Conservation (phyloP, 768 basidiomycete species). For the Steccherinum ochraceum region DNA sequence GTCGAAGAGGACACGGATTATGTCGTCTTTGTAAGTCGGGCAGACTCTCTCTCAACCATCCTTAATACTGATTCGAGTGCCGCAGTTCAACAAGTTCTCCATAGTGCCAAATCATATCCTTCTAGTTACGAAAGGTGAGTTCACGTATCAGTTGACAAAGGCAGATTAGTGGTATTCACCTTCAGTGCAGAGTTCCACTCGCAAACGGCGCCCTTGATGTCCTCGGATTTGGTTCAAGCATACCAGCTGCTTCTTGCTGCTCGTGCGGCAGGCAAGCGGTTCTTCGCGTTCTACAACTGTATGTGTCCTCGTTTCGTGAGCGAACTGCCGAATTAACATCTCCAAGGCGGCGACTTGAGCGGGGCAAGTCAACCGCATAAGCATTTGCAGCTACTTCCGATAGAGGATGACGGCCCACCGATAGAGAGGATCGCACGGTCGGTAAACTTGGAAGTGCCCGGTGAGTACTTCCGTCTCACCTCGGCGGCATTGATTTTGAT, state of each 20-base stretch:
- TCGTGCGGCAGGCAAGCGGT: conserved; percentile 45
- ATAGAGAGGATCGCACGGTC: conserved; percentile 64
- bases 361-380: conserved; percentile 91
- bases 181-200: conserved; percentile 54
- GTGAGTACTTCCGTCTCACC: too few species aligned
- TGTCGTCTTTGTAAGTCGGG: conserved; percentile 59
- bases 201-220: conserved; percentile 76
- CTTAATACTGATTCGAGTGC: background rate
- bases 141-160: background rate
- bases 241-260: conserved; percentile 73
- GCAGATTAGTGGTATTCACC: background rate
- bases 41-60: too few species aligned
- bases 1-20: conserved; percentile 54
- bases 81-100: conserved; percentile 83
- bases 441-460: conserved; percentile 50
- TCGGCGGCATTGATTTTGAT: too few species aligned
- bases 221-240: conserved; percentile 69
- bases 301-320: conserved; percentile 21
- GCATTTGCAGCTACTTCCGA: conserved; percentile 81
- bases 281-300: conserved; percentile 93
- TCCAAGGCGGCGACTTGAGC: conserved; percentile 62
- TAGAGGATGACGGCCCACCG: conserved; percentile 62
- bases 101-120: conserved; percentile 83
- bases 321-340: background rate
- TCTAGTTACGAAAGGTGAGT: conserved; percentile 75